Base-by-base conservation (phyloP, 768 basidiomycete genomes). In the Xerocomellus chrysenteron region DNA sequence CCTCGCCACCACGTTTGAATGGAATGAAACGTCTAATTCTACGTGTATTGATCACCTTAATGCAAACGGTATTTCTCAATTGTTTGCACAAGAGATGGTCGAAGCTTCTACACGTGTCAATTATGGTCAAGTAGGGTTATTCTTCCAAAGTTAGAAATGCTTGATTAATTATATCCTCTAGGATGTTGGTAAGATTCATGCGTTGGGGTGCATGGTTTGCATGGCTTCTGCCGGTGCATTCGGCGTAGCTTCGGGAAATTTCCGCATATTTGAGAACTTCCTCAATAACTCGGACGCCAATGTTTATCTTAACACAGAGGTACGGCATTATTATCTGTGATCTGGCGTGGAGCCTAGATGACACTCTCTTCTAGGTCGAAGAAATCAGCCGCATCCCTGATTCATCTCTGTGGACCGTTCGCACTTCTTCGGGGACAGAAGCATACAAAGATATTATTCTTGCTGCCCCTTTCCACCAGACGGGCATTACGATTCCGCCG, bases 101-200 rank as follows among this genome's bases (percentile, higher is more conserved):
- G 91, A 92, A 51, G 88, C 84, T 4, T 83, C 87, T 2, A 90
- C 90, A 9, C 80, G 92, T 39, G 90, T 92, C 40, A 94, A 93
- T 69, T 94, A 94, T 64, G 88, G 87, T 48, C 87, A 89, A 76
- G 86, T 87, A 54, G 19, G 71, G 52, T 32, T 49, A 39, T 39
- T 28, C 13, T 37, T 55, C 19, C 35, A 2, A 14, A 30, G 21
- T 8, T 42, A 24, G 26, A 60, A 36, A 47, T 36, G 21, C 35
- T 47, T 37, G 30, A 42, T 47, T 30, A 51, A 33, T 9, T 33
- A 48, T 28, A 24, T 49, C 11, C 50, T 55, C 33, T 64, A 92
- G 82, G 84, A 93, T 64, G 78, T 84, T 13, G 79, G 82, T 61
- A 63, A 75, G 24, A 86, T 98, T 2, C 92, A 96, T 66, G 92